These are phyloP conservation scores for Sporisorium exsertum DNA, from an alignment of 1,284 basidiomycete genomes.

Conservation along the genomic window DNA sequence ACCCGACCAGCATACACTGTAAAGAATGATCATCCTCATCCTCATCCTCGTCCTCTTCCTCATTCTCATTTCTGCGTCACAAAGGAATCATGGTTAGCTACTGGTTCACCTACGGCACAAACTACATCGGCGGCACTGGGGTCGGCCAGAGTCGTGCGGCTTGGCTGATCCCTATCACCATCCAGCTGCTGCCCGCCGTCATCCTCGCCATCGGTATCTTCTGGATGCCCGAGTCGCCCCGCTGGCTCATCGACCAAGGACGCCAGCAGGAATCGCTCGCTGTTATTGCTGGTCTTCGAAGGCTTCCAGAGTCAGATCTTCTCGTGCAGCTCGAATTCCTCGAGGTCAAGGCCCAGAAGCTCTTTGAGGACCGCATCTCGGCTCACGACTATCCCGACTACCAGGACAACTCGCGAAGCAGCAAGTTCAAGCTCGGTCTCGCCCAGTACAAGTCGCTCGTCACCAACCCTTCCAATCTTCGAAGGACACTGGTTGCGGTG, in stretches of 20 bases:
- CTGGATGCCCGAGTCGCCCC: slow-evolving; percentile 80
- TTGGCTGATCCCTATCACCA: slow-evolving; percentile 81
- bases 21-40: too few relatives aligned
- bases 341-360: slow-evolving; percentile 80
- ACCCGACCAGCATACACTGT: too few relatives aligned
- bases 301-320: slow-evolving; percentile 75
- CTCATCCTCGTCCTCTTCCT: too few relatives aligned
- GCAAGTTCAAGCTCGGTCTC: slow-evolving; percentile 76
- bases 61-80: too few relatives aligned
- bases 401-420: slow-evolving; percentile 75
- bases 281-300: slow-evolving; percentile 77
- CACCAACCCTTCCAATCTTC: slow-evolving; percentile 74
- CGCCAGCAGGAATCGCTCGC: slow-evolving; percentile 79
- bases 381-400: slow-evolving; percentile 72
- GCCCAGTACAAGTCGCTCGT: slow-evolving; percentile 68
- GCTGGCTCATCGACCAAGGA: slow-evolving; percentile 79
- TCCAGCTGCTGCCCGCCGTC: slow-evolving; percentile 81
- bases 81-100: slow-evolving; percentile 75
- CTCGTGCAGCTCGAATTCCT: slow-evolving; percentile 82
- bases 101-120: slow-evolving; percentile 82
- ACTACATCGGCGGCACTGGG: slow-evolving; percentile 71
- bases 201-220: slow-evolving; percentile 75
- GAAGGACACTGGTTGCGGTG: slow-evolving; percentile 75
- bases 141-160: slow-evolving; percentile 77
- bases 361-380: slow-evolving; percentile 49